Evolutionary conservation across 768 basidiomycete genomes (phyloP), one percentile per base, ranked within the genome.

Genomic region (Podaxis carcinomalis): DNA sequence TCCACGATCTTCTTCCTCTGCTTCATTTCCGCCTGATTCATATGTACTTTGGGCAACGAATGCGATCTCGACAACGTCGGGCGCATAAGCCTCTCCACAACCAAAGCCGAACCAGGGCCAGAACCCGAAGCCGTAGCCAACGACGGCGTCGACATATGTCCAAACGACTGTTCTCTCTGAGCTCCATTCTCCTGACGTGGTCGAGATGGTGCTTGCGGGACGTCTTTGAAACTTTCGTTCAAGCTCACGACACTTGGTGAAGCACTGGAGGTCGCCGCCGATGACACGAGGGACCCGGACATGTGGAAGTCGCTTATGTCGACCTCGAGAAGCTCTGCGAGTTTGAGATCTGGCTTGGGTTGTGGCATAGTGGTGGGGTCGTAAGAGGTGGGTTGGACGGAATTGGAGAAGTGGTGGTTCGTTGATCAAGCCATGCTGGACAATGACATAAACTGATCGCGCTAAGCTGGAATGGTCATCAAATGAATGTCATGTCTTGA

Each of bases 31-130:
- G 68, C 54, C 9, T 74, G 76, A 44, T 19, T 44, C 19, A 16
- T 14, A 5, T 69, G 70, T 19, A 78, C 68, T 21, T 75, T 68
- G 3, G 84, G 80, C 50, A 80, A 69, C 1, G 84, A 84, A 53
- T 69, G 75, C 11, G 83, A 83, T 19, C 83, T 77, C 25, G 76
- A 70, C 7, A 82, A 57, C 11, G 40, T 35, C 7, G 59, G 53
- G 6, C 52, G 53, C 5, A 11, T 11, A 14, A 23, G 10, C 35
- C 42, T 52, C 11, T 46, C 42, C 13, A 44, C 52, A 16, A 47
- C 50, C 25, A 21, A n/a, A 11, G 51, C 7, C 21, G 57, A 42
- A 6, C 42, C 42, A 7, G 42, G 9, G 2, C 42, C 42, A n/a
- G 19, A 16, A 44, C 42, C 42, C 16, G 19, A 19, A 44, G 42